Evolutionary conservation across 2,329 filamentous ascomycete species (phyloP).

Genomic region (Onygenales sp.): DNA sequence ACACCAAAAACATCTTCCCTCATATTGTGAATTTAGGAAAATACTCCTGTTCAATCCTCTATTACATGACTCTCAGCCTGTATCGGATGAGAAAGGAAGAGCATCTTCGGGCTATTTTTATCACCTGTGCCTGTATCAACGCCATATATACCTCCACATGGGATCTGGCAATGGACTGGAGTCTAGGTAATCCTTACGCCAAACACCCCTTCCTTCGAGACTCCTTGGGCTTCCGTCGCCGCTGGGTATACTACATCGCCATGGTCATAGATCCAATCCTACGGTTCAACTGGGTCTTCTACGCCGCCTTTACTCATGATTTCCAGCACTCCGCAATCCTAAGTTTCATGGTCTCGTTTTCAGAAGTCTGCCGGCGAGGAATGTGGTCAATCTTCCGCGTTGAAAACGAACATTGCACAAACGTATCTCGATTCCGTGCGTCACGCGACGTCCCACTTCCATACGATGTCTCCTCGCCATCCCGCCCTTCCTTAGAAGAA

Average conservation of each 20-base stretch:
- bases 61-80: constrained; percentile 67
- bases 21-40: constrained; percentile 90
- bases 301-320: constrained; percentile 71
- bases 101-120: constrained; percentile 58
- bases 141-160: constrained; percentile 76
- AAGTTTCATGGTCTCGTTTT: constrained; percentile 68
- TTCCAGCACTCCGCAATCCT: constrained; percentile 73
- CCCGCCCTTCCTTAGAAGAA: neutral
- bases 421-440: constrained; percentile 83
- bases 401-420: constrained; percentile 94
- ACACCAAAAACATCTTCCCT: constrained; percentile 80
- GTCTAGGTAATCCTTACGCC: constrained; percentile 68
- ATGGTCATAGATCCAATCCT: constrained; percentile 77
- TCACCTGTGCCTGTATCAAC: constrained; percentile 73
- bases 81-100: constrained; percentile 63
- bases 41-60: constrained; percentile 74
- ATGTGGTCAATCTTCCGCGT: constrained; percentile 91
- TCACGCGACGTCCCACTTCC: constrained; percentile 79
- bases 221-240: constrained; percentile 65
- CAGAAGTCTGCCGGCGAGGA: constrained; percentile 74
- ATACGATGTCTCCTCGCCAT: constrained; percentile 46
- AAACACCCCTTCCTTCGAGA: constrained; percentile 62
- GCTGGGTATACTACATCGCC: constrained; percentile 77
- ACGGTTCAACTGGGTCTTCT: constrained; percentile 91
- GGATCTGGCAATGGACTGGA: constrained; percentile 97